Percentiles rank a stretch among this genome's conserved stretches.
phyloP scores from a whole-genome alignment of 208 protist genomes.

The Leptomonas pyrrhocoris region DNA sequence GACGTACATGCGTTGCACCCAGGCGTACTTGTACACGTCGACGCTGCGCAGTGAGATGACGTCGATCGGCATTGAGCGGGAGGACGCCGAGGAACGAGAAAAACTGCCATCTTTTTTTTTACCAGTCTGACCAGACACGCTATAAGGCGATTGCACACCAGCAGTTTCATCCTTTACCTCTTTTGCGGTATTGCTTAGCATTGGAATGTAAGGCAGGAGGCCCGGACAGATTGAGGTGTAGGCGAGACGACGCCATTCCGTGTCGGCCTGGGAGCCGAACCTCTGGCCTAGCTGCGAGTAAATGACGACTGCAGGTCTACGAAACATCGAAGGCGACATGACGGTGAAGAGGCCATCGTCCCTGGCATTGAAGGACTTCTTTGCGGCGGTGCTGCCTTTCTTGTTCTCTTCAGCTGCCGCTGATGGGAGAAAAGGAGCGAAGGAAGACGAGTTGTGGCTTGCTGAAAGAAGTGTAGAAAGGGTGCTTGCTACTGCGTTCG shows the following conservation, averaged over 20 bases:
- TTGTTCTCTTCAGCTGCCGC: background rate
- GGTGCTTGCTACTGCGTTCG: background rate
- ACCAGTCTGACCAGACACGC: background rate
- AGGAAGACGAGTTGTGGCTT: constrained; percentile 30
- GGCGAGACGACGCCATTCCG: constrained; percentile 72
- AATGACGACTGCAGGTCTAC: constrained; percentile 79
- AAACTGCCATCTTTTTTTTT: constrained; percentile 9
- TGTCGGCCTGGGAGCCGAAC: constrained; percentile 73
- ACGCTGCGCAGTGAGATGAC: constrained; percentile 81
- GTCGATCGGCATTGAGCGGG: constrained; percentile 62
- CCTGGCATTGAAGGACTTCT: constrained; percentile 42
- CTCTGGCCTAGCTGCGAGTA: constrained; percentile 86
- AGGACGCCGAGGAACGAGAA: background rate
- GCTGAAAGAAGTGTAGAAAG: constrained; percentile 22
- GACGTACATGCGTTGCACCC: constrained; percentile 83
- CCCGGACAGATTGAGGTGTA: constrained; percentile 73
- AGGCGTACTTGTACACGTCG: constrained; percentile 82
- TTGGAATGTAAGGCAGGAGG: constrained; percentile 49
- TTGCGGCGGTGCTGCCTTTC: background rate
- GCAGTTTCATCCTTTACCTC: background rate
- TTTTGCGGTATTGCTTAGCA: constrained; percentile 14
- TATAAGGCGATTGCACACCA: constrained; percentile 7
- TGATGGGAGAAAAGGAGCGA: constrained; percentile 29
- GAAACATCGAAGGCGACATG: constrained; percentile 58
- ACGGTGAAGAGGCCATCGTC: constrained; percentile 56